Base-by-base conservation (phyloP, 129 eudicot genomes). In the Artemisia argyi region DNA sequence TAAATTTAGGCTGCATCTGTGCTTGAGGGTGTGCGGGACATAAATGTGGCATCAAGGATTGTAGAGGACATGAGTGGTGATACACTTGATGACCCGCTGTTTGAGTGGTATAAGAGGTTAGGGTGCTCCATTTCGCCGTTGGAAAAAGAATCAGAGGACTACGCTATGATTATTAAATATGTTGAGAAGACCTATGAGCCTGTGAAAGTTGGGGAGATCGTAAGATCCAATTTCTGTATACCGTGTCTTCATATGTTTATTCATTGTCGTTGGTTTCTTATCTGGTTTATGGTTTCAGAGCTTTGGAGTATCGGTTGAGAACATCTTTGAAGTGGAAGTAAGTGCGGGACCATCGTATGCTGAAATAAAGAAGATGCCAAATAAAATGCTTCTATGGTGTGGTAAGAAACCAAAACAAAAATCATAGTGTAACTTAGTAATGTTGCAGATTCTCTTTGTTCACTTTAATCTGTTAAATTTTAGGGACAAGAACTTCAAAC, bases 341-440 rank as follows among this genome's bases (percentile, higher is more conserved):
- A 80, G 91, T 59, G 96, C 90, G 6, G 73, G 91, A 9, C 96
- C 97, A 13, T 91, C 97, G 2, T 78, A 77, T 46, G 87, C 82
- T n/a, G 91, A 91, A 17, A 84, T 91, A 3, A 91, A 86, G 71
- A 83, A 81, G 47, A 73, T 86, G 17, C 96, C 97, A 7, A 92
- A 92, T 84, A 92, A 92, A 75, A 86, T 88, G 20, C 82, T 95
- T 5, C 70, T 95, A 1, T 91, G 97, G 97, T 91, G 99, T 85
- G 97, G 99, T 95, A 75, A 74, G 95, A 12, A 16, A 19, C 4
- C 30, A 12, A 17, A 8, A 13, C 7, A 39, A 7, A 24, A 19
- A 35, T 32, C 4, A 0, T 55, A 1, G 19, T 13, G 1, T 1
- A 10, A 11, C 11, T 69, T 30, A 3, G 30, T 20, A 30, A 68